Evolutionary conservation across 108 stramenopile genomes (phyloP).

Genomic region (Pelagomonas calceolata): DNA sequence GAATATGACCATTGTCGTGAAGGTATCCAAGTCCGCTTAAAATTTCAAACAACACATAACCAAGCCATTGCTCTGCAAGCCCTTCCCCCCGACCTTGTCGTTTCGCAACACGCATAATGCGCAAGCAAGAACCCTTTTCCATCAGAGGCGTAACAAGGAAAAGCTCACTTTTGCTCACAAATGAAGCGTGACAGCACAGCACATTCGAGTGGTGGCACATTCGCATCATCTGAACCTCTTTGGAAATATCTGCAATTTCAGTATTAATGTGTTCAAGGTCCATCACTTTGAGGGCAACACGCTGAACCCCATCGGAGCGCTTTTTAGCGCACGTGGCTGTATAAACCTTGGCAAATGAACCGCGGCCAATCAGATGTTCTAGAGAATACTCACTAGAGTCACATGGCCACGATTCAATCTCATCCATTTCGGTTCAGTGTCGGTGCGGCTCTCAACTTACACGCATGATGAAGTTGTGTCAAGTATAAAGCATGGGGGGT

Average conservation of each 20-base stretch:
- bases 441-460: too few species aligned
- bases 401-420: background rate
- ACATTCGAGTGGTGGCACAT: constrained; percentile 37
- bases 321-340: constrained; percentile 22
- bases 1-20: constrained; percentile 87
- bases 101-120: constrained; percentile 21
- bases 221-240: constrained; percentile 44
- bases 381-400: constrained; percentile 4
- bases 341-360: constrained; percentile 45
- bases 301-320: background rate
- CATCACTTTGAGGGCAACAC: constrained; percentile 50
- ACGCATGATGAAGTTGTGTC: too few species aligned
- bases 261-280: constrained; percentile 42
- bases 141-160: constrained; percentile 50
- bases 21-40: constrained; percentile 57
- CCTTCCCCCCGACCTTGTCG: constrained; percentile 5
- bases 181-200: constrained; percentile 36
- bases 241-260: constrained; percentile 37
- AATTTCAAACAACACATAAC: constrained; percentile 31
- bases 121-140: constrained; percentile 45
- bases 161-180: constrained; percentile 35
- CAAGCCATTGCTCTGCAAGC: constrained; percentile 25
- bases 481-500: too few species aligned
- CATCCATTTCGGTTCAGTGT: too few species aligned
- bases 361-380: constrained; percentile 32